These are phyloP conservation scores for Alternaria infectoria DNA, from an alignment of 2,329 filamentous ascomycete species.

Conservation along the genomic window DNA sequence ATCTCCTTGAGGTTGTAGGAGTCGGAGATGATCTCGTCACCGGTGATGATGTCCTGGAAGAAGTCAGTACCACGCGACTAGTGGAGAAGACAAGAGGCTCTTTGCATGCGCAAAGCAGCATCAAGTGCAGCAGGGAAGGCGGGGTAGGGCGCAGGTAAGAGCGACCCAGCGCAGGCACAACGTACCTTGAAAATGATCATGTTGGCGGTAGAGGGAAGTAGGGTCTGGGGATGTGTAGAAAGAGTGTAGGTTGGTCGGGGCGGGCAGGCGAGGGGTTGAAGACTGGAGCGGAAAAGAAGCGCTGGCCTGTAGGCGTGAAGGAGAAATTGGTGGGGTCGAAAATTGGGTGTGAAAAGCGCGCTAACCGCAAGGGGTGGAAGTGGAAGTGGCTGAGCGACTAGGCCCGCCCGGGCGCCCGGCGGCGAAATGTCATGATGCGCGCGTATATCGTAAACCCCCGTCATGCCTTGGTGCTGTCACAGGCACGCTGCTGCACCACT, in stretches of 20 bases:
- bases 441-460: conserved; percentile 3
- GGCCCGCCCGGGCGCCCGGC: background rate
- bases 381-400: background rate
- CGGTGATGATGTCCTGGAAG: conserved; percentile 83
- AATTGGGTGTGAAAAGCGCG: conserved; percentile 20
- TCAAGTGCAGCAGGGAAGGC: conserved; percentile 27
- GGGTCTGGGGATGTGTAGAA: conserved; percentile 8
- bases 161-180: conserved; percentile 16
- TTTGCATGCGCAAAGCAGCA: conserved; percentile 11
- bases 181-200: conserved; percentile 67
- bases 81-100: conserved; percentile 1
- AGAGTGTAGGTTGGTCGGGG: conserved; percentile 18
- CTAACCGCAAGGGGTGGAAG: conserved; percentile 11
- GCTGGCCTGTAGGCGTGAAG: conserved; percentile 20
- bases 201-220: conserved; percentile 14
- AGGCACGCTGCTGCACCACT: conserved; percentile 28
- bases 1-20: conserved; percentile 84
- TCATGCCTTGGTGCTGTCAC: conserved; percentile 18
- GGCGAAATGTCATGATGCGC: conserved; percentile 32
- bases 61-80: conserved; percentile 15
- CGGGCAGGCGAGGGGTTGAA: conserved; percentile 18
- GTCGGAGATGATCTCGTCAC: conserved; percentile 96
- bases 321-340: conserved; percentile 38
- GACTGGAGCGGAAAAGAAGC: conserved; percentile 21
- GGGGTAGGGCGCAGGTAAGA: conserved; percentile 35